These are phyloP conservation scores for Apiotrichum sp. DNA, from an alignment of 1,284 basidiomycete species.

Conservation along the genomic window DNA sequence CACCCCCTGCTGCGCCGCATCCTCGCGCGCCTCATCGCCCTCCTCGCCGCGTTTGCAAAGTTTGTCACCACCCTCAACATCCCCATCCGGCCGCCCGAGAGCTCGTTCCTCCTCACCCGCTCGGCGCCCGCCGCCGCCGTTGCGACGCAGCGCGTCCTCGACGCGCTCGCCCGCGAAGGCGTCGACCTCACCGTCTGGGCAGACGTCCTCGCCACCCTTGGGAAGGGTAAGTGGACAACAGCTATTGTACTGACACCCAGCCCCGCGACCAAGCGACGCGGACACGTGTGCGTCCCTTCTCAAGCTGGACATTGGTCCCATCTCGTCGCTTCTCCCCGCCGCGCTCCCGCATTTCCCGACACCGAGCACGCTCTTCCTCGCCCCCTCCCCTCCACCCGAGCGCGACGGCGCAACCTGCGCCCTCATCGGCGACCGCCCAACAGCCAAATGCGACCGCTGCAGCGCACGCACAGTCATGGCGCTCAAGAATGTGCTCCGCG, in stretches of 20 bases:
- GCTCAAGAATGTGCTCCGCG: slow-evolving; percentile 10
- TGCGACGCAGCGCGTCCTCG: slow-evolving; percentile 24
- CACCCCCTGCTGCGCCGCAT: slow-evolving; percentile 24
- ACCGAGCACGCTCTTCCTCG: slow-evolving; percentile 25
- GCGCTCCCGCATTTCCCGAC: slow-evolving; percentile 19
- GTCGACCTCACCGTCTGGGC: slow-evolving; percentile 33
- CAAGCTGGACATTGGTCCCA: slow-evolving; percentile 12
- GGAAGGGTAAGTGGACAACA: not conserved
- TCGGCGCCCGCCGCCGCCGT: slow-evolving; percentile 29
- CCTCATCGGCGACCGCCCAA: slow-evolving; percentile 16
- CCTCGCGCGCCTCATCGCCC: slow-evolving; percentile 22
- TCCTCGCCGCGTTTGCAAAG: slow-evolving; percentile 22
- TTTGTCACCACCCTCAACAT: slow-evolving; percentile 25
- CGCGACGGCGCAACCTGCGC: slow-evolving; percentile 27
- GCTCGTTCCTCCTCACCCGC: slow-evolving; percentile 11
- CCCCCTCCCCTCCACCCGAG: slow-evolving; percentile 3
- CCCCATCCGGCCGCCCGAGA: slow-evolving; percentile 32
- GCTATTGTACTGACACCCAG: not conserved
- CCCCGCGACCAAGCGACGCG: slow-evolving; percentile 7
- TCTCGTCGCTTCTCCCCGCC: slow-evolving; percentile 6
- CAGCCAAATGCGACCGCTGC: slow-evolving; percentile 27
- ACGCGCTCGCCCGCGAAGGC: slow-evolving; percentile 22
- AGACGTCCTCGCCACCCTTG: slow-evolving; percentile 19
- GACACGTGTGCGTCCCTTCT: slow-evolving; percentile 17
- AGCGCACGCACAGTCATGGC: slow-evolving; percentile 15